Conservation (phyloP, 2,329 filamentous ascomycete species). For the Periglandula ipomoeae region DNA sequence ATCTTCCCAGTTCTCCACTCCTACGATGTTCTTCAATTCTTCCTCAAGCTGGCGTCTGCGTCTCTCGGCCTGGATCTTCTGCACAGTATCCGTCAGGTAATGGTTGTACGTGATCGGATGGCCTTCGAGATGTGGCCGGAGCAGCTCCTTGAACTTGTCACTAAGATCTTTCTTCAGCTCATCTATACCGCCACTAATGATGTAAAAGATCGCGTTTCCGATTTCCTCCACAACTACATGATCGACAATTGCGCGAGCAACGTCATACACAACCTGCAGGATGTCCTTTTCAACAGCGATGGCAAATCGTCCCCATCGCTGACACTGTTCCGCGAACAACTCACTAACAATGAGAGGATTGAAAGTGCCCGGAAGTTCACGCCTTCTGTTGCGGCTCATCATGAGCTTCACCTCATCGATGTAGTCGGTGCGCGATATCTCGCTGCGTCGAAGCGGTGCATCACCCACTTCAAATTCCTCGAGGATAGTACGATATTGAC, state of each 20-base stretch:
- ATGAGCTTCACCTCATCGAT: conserved; percentile 13
- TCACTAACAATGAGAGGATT: conserved; percentile 50
- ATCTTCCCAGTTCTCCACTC: no score
- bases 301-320: conserved; percentile 42
- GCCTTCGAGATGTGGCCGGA: neutral
- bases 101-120: conserved; percentile 48
- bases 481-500: conserved; percentile 19
- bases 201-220: conserved; percentile 5
- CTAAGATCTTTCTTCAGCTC: conserved; percentile 17
- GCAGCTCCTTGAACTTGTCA: conserved; percentile 11
- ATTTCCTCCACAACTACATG: conserved; percentile 13
- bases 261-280: conserved; percentile 8
- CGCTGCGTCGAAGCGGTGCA: no score
- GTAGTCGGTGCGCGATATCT: conserved; percentile 9
- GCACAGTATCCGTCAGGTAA: conserved; percentile 31
- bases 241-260: conserved; percentile 4
- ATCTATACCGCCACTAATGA: conserved; percentile 14
- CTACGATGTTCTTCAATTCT: neutral
- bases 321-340: conserved; percentile 50
- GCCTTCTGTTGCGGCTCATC: conserved; percentile 18
- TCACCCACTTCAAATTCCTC: no score
- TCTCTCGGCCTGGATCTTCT: conserved; percentile 15
- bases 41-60: conserved; percentile 1
- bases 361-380: conserved; percentile 52
- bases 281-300: neutral